These are phyloP conservation scores for Lactarius pseudohatsudake DNA, from an alignment of 768 basidiomycete genomes.

Conservation along the genomic window DNA sequence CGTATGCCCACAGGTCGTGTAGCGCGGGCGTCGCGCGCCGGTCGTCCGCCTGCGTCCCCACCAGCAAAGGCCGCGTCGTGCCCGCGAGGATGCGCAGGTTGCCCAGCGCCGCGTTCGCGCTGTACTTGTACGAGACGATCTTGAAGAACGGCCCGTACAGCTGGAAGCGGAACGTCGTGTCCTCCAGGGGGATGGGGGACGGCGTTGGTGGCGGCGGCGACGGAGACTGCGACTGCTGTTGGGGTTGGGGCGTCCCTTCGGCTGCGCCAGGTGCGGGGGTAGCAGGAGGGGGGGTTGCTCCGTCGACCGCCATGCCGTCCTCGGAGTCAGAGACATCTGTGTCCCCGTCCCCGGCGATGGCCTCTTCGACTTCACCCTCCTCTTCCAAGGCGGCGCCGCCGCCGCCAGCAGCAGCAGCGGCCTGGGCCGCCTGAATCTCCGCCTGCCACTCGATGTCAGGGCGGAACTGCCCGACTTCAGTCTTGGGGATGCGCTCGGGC, in stretches of 20 bases:
- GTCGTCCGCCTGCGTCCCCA: conserved; percentile 23
- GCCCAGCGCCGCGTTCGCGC: conserved; percentile 14
- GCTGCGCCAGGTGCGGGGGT: neutral
- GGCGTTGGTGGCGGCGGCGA: neutral
- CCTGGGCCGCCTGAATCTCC: conserved; percentile 17
- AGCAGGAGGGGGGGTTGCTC: neutral
- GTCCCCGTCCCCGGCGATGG: neutral
- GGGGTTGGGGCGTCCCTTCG: neutral
- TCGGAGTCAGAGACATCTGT: neutral
- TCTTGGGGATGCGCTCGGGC: conserved; percentile 26
- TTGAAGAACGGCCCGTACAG: conserved; percentile 26
- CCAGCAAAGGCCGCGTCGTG: conserved; percentile 18
- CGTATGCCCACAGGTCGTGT: conserved; percentile 26
- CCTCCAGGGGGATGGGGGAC: conserved; percentile 9
- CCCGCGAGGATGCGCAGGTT: conserved; percentile 24
- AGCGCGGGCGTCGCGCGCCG: conserved; percentile 17
- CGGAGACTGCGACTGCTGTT: neutral
- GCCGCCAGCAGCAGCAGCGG: neutral
- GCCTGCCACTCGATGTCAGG: conserved; percentile 23
- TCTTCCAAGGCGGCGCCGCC: neutral
- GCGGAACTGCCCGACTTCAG: conserved; percentile 17
- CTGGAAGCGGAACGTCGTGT: conserved; percentile 30
- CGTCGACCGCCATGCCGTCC: conserved; percentile 21
- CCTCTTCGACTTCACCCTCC: conserved; percentile 19
- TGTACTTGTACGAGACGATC: conserved; percentile 25